phyloP scores from a whole-genome alignment of 768 basidiomycete species.

The Kondoa subrosea region DNA sequence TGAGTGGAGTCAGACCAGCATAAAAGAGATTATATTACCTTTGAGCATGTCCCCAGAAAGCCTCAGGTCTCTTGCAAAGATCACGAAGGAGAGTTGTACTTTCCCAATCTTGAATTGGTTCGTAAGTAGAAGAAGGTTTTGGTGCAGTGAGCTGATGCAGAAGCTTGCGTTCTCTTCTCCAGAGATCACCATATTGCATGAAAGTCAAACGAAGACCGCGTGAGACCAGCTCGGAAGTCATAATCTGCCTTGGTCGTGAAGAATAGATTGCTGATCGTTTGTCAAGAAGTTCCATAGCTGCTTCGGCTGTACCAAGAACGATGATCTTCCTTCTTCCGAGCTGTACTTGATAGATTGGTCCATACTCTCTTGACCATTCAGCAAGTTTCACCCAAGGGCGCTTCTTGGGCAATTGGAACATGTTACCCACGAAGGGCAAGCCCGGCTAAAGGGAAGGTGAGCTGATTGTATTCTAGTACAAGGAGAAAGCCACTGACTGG shows the following conservation, averaged over 20 bases:
- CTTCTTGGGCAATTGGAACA: conserved; percentile 22
- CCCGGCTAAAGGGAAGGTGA: conserved; percentile 1
- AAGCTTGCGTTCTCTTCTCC: conserved; percentile 22
- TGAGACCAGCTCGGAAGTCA: conserved; percentile 23
- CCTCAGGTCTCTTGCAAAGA: conserved; percentile 18
- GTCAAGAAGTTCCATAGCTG: conserved; percentile 25
- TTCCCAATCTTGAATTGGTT: conserved; percentile 26
- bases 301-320: conserved; percentile 21
- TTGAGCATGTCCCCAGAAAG: conserved; percentile 25
- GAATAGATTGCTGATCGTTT: conserved; percentile 24
- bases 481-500: background rate
- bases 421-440: conserved; percentile 22
- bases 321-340: conserved; percentile 22
- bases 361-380: conserved; percentile 24
- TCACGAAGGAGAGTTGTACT: conserved; percentile 20
- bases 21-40: background rate
- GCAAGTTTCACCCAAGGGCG: conserved; percentile 25
- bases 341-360: conserved; percentile 24
- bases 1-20: background rate
- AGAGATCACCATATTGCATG: conserved; percentile 25
- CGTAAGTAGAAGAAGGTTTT: conserved; percentile 21
- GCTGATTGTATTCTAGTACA: background rate
- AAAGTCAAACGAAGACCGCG: conserved; percentile 24
- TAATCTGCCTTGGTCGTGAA: conserved; percentile 23
- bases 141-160: conserved; percentile 24